Evolutionary conservation across 2,329 filamentous ascomycete genomes (phyloP), one percentile per base, ranked within the genome.

Genomic region (Huntiella abstrusa): DNA sequence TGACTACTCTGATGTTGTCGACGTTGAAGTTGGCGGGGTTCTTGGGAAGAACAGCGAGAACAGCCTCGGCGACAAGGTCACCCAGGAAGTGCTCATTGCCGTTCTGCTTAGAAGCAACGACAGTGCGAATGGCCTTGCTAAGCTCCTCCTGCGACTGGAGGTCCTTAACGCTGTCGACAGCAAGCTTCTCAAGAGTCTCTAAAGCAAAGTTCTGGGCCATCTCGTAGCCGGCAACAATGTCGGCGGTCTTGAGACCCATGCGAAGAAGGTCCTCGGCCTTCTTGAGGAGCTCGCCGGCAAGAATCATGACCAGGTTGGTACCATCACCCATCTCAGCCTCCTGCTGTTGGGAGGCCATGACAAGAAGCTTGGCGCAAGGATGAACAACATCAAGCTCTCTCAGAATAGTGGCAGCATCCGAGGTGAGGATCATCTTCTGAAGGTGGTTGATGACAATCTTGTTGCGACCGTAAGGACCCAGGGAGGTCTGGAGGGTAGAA

Each of bases 401-500:
- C 56, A 98, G 74, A 60, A 98, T 98, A 38, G 91, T 96, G 54
- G 91, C 91, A 53, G 91, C 91, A 60, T 98, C 91, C 51, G 87
- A 96, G 55, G 92, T 98, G 53, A 98, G 72, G 57, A 95, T 93
- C 91, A 98, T 95, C 73, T 98, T 98, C 65, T 94, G 85, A 52
- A 98, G 73, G 68, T 98, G 92, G 71, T 98, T 98, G 72, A 98
- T 96, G 68, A 98, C 85, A 60, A 98, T 87, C 71, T 98, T 98
- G 73, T 98, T 98, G 65, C 91, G 83, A 59, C 91, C 91, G 65
- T 94, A 95, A 51, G 91, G 91, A 45, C 91, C 92, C 33, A 98
- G 75, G 40, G 91, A 96, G 48, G 91, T 96, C 70, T 94, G 86
- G 43, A 98, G 91, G 45, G 91, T 98, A 57, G 83, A 83, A 49